These are phyloP conservation scores for Theileria annulata DNA, from an alignment of 169 alveolate species.

Conservation along the genomic window DNA sequence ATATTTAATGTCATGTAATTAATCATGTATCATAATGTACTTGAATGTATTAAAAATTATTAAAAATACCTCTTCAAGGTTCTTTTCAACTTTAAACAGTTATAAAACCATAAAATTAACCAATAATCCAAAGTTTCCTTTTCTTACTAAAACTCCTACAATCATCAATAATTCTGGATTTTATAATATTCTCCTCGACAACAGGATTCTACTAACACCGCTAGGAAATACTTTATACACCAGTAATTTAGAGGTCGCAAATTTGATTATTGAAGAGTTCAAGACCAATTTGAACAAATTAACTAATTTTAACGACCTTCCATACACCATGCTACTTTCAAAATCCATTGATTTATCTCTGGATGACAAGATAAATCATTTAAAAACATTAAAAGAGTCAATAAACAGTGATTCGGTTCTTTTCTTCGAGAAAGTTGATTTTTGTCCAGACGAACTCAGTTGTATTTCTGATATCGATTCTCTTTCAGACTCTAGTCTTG, in stretches of 20 bases:
- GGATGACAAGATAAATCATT: neutral
- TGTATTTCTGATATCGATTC: slow-evolving; percentile 24
- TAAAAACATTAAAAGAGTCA: slow-evolving; percentile 19
- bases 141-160: slow-evolving; percentile 29
- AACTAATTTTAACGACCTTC: slow-evolving; percentile 42
- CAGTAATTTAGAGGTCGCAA: slow-evolving; percentile 6
- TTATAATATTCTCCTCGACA: slow-evolving; percentile 39
- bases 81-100: neutral
- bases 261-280: slow-evolving; percentile 40
- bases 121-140: slow-evolving; percentile 37
- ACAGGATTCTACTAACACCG: slow-evolving; percentile 50
- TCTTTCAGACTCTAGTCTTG: neutral
- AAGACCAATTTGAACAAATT: slow-evolving; percentile 23
- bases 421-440: slow-evolving; percentile 20
- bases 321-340: slow-evolving; percentile 41
- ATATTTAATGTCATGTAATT: neutral
- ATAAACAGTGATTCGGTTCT: slow-evolving; percentile 44
- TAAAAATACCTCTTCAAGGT: neutral
- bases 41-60: neutral
- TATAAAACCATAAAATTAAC: slow-evolving; percentile 26
- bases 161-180: neutral
- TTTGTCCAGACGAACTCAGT: neutral
- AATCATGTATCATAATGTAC: slow-evolving; percentile 3
- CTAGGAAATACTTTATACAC: slow-evolving; percentile 45
- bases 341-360: slow-evolving; percentile 33